Base-by-base conservation (phyloP, 805 yeast species). In the Ogataea philodendri region DNA sequence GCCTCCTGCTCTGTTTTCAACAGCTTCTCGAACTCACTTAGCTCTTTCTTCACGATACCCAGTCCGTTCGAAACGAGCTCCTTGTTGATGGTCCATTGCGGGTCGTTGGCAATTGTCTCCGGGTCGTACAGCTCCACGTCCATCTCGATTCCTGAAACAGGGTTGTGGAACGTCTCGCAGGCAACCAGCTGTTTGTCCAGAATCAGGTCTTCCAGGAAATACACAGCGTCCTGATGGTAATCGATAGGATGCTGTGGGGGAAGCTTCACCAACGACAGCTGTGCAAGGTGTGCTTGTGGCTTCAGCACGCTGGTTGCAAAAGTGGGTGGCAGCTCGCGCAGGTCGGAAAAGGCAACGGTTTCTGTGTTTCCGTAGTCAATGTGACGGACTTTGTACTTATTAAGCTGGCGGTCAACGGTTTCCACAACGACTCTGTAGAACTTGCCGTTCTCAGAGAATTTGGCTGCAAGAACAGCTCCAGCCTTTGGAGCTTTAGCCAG, bases 301-400 rank as follows among this genome's bases (percentile, higher is more conserved):
- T 78, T 72, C 28, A 58, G 57, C 1, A 58, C 46, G 7, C 61
- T 39, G 17, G 59, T 35, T 5, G 62, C 59, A 53, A 70, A 78
- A 49, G 70, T 70, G 21, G 66, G 36, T 10, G 87, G 82, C 35
- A 82, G 65, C 3, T 65, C 63, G 41, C 81, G 61, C 42, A 82
- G 60, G 13, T 72, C 61, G 1, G 64, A 41, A 24, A 65, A 50
- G 9, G 70, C 43, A 7, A 77, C 76, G 19, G 54, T 50, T 48
- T 72, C 79, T 23, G 61, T 52, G 31, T 69, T 72, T 20, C 88
- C 88, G 41, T 72, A 76, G 54, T 81, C 89, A 30, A 81, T 57
- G 41, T 78, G 77, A 47, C 70, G 70, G 19, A 81, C 78, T 35
- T 69, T 70, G 50, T 59, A 74, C 35, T 59, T 57, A 37, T 59